Percentiles rank a stretch among this genome's conserved stretches.
Conservation (phyloP, 2,329 filamentous ascomycete species). For the Scytalidium lignicola region DNA sequence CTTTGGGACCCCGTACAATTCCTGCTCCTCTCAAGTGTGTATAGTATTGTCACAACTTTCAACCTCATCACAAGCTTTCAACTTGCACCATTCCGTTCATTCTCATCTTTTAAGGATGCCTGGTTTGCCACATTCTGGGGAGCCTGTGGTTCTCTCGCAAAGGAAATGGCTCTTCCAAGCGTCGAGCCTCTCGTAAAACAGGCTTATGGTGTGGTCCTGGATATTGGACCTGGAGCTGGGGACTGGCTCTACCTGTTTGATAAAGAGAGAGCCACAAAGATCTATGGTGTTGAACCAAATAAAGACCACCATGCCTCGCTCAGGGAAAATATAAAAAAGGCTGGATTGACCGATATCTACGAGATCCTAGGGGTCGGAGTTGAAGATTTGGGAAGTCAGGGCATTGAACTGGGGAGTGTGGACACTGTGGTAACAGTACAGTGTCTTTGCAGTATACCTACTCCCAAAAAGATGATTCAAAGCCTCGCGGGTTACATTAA, state of each 20-base stretch:
- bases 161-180: slow-evolving; percentile 32
- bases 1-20: slow-evolving; percentile 49
- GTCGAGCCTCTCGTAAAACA: slow-evolving; percentile 38
- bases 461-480: slow-evolving; percentile 18
- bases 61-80: slow-evolving; percentile 33
- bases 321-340: slow-evolving; percentile 38
- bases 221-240: slow-evolving; percentile 57
- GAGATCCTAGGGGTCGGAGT: slow-evolving; percentile 59
- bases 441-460: slow-evolving; percentile 22
- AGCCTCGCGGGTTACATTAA: slow-evolving; percentile 21
- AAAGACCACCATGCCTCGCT: slow-evolving; percentile 44
- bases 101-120: slow-evolving; percentile 30
- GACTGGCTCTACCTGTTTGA: slow-evolving; percentile 54
- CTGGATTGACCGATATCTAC: slow-evolving; percentile 53
- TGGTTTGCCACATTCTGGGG: slow-evolving; percentile 63
- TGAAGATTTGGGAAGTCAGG: slow-evolving; percentile 41
- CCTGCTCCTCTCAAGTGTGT: slow-evolving; percentile 41
- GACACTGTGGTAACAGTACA: slow-evolving; percentile 23
- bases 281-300: slow-evolving; percentile 65
- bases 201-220: slow-evolving; percentile 29
- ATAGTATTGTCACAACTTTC: slow-evolving; percentile 46
- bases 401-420: slow-evolving; percentile 17
- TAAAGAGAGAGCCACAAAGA: slow-evolving; percentile 25
- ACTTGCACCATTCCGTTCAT: slow-evolving; percentile 35
- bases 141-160: slow-evolving; percentile 45